Evolutionary conservation across 2,329 filamentous ascomycete genomes (phyloP).

Genomic region (Paecilomyces fulvus): DNA sequence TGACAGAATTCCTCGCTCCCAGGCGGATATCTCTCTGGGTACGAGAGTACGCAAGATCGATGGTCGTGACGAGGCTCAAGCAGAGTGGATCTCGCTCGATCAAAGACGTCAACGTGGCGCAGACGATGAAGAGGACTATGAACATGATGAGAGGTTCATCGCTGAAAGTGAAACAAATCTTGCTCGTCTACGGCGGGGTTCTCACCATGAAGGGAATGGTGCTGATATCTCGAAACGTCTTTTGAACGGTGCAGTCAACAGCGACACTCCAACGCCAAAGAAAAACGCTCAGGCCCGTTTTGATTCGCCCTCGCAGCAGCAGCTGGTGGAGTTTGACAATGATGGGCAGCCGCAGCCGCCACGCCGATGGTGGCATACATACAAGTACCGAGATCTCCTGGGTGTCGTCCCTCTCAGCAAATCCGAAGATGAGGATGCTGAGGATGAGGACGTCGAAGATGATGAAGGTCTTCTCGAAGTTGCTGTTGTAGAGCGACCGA

Average conservation of each 20-base stretch:
- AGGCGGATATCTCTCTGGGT: constrained; percentile 36
- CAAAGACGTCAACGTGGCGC: constrained; percentile 15
- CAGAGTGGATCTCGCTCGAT: constrained; percentile 27
- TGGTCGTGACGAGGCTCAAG: constrained; percentile 27
- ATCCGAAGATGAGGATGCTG: constrained; percentile 21
- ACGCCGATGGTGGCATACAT: constrained; percentile 63
- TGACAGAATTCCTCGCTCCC: constrained; percentile 39
- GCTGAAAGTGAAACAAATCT: constrained; percentile 21
- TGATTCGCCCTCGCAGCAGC: constrained; percentile 12
- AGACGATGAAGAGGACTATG: constrained; percentile 24
- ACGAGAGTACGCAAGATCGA: constrained; percentile 42
- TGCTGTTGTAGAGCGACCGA: constrained; percentile 76
- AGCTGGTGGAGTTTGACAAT: constrained; percentile 13
- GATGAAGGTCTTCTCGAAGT: constrained; percentile 52
- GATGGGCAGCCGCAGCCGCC: constrained; percentile 19
- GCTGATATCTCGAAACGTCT: constrained; percentile 13
- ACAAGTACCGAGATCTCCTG: constrained; percentile 90
- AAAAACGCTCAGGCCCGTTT: background rate
- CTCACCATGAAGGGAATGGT: constrained; percentile 11
- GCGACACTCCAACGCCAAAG: constrained; percentile 10
- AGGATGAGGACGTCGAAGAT: constrained; percentile 20
- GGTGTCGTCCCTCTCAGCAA: constrained; percentile 54
- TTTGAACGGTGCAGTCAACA: constrained; percentile 7
- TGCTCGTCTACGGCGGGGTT: constrained; percentile 22
- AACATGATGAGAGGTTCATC: constrained; percentile 24